Evolutionary conservation across 2,329 filamentous ascomycete genomes (phyloP).

Genomic region (Calycina herbarum): DNA sequence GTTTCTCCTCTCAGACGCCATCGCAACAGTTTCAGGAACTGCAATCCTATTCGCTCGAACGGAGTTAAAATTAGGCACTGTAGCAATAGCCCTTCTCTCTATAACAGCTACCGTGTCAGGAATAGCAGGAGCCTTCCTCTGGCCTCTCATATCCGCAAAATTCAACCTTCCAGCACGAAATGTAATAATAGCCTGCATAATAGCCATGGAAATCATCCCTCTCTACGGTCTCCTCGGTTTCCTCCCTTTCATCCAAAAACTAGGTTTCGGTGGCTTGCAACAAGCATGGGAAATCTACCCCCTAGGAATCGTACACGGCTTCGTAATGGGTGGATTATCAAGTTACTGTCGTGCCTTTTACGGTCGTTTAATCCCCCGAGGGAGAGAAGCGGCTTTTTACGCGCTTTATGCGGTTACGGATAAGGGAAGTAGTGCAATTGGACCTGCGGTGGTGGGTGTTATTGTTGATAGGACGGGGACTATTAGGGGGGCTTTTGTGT

Average conservation of each 20-base stretch:
- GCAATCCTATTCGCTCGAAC: conserved; percentile 96
- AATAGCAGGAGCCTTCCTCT: conserved; percentile 83
- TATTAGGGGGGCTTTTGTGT: conserved; percentile 86
- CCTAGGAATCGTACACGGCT: conserved; percentile 83
- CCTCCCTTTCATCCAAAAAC: conserved; percentile 71
- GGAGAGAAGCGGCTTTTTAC: conserved; percentile 93
- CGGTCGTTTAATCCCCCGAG: conserved; percentile 87
- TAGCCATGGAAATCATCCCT: conserved; percentile 87
- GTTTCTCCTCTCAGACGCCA: conserved; percentile 92
- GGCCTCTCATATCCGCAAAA: conserved; percentile 73
- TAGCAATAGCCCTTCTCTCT: conserved; percentile 86
- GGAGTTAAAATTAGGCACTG: conserved; percentile 83
- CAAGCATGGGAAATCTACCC: conserved; percentile 97
- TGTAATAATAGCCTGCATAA: conserved; percentile 86
- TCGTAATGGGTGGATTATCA: conserved; percentile 89
- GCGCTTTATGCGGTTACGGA: conserved; percentile 96
- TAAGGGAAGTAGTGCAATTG: conserved; percentile 92
- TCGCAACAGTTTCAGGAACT: conserved; percentile 90
- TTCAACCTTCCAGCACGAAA: conserved; percentile 74
- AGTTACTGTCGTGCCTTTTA: conserved; percentile 90
- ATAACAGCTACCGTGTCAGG: conserved; percentile 85
- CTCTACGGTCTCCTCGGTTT: conserved; percentile 89
- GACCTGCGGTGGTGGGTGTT: conserved; percentile 85
- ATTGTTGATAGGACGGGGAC: conserved; percentile 83
- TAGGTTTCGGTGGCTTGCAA: conserved; percentile 80